Evolutionary conservation across 352 stramenopile genomes (phyloP).

Genomic region (Globisporangium ultimum): DNA sequence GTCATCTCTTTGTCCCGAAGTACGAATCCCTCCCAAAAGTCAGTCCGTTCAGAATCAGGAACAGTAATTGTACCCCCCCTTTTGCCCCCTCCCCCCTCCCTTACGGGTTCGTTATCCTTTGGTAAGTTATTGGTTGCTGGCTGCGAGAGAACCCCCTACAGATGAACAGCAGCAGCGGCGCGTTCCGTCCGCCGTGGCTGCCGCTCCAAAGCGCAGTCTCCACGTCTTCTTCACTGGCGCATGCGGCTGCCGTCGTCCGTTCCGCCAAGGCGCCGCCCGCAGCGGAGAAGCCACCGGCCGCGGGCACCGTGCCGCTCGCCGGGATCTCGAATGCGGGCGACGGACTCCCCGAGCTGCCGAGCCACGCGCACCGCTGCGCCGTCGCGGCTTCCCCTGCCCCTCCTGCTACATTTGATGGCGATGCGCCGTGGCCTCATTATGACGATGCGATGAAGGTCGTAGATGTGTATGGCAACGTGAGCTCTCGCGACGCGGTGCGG

Average conservation of each 20-base stretch:
- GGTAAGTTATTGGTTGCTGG: neutral
- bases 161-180: neutral
- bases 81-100: too few species aligned
- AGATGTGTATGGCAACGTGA: slow-evolving; percentile 24
- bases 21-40: too few species aligned
- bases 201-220: neutral
- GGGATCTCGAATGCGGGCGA: slow-evolving; percentile 12
- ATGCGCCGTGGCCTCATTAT: neutral
- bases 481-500: slow-evolving; percentile 33
- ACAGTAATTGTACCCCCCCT: too few species aligned
- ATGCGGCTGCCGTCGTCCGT: neutral
- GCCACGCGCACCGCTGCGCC: slow-evolving; percentile 14
- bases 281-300: neutral
- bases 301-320: neutral
- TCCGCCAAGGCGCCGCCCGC: neutral
- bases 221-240: neutral
- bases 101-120: neutral
- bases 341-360: slow-evolving; percentile 28
- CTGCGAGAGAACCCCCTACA: neutral
- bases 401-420: neutral
- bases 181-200: slow-evolving; percentile 8
- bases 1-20: too few species aligned
- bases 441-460: slow-evolving; percentile 6
- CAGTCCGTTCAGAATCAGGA: too few species aligned
- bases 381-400: slow-evolving; percentile 8